These are phyloP conservation scores for Lasiodiplodia theobromae DNA, from an alignment of 2,329 filamentous ascomycete species.

Conservation along the genomic window DNA sequence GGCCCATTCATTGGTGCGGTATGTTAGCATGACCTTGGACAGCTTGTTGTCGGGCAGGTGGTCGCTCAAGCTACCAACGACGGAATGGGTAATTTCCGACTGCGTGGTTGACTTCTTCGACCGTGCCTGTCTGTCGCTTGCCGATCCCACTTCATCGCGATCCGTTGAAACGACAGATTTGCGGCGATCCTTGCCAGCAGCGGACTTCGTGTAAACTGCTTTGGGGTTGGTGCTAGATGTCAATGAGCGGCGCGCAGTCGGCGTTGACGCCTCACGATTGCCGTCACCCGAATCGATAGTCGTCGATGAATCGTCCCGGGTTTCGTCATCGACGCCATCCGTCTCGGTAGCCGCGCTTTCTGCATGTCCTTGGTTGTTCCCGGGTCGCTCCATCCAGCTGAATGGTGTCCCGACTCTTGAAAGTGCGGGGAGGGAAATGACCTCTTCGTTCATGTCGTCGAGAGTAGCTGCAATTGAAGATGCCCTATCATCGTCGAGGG, in stretches of 20 bases:
- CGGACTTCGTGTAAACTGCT: slow-evolving; percentile 29
- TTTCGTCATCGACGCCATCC: not conserved
- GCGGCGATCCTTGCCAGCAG: slow-evolving; percentile 23
- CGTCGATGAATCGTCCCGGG: not conserved
- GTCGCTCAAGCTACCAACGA: slow-evolving; percentile 43
- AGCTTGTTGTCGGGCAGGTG: slow-evolving; percentile 73
- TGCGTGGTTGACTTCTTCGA: slow-evolving; percentile 18
- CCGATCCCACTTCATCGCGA: slow-evolving; percentile 12
- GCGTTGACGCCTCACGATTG: not conserved
- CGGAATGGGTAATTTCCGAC: slow-evolving; percentile 29
- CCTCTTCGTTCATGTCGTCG: slow-evolving; percentile 66
- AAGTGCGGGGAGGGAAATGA: slow-evolving; percentile 42
- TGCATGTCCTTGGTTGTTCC: not conserved
- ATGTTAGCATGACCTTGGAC: slow-evolving; percentile 80
- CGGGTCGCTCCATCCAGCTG: slow-evolving; percentile 11
- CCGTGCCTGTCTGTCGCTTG: slow-evolving; percentile 26
- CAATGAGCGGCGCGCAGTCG: slow-evolving; percentile 24
- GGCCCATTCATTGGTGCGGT: slow-evolving; percentile 94
- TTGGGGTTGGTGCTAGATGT: slow-evolving; percentile 45
- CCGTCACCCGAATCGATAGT: not conserved
- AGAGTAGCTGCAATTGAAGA: slow-evolving; percentile 62
- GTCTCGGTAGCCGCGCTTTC: not conserved
- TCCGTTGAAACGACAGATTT: slow-evolving; percentile 17
- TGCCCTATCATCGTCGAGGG: slow-evolving; percentile 51
- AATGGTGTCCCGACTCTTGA: slow-evolving; percentile 32